Conservation (phyloP, 805 yeast genomes). For the Sporopachydermia lactativora region DNA sequence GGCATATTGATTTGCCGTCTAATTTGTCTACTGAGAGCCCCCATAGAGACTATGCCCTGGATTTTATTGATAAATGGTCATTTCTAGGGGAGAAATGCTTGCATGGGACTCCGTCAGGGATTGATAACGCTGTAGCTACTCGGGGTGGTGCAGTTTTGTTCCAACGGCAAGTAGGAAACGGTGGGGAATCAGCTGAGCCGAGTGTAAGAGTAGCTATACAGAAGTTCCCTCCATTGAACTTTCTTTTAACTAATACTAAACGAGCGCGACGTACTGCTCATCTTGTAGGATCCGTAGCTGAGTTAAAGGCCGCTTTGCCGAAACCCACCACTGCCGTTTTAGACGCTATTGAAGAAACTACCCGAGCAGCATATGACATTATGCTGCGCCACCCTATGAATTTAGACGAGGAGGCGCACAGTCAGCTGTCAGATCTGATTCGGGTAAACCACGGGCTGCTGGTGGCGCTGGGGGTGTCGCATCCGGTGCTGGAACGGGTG, state of each 20-base stretch:
- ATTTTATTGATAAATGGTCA: slow-evolving; percentile 75
- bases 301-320: slow-evolving; percentile 38
- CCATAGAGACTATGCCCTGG: slow-evolving; percentile 24
- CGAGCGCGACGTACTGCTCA: slow-evolving; percentile 82
- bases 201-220: slow-evolving; percentile 55
- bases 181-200: slow-evolving; percentile 29
- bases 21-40: slow-evolving; percentile 20
- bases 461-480: slow-evolving; percentile 81
- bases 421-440: slow-evolving; percentile 42
- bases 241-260: slow-evolving; percentile 71
- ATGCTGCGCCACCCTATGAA: slow-evolving; percentile 25
- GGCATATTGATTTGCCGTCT: slow-evolving; percentile 31
- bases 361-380: slow-evolving; percentile 56
- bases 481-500: slow-evolving; percentile 75
- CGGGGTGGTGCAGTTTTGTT: slow-evolving; percentile 92
- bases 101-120: slow-evolving; percentile 94
- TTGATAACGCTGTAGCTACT: slow-evolving; percentile 92
- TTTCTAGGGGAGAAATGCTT: slow-evolving; percentile 89
- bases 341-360: slow-evolving; percentile 62
- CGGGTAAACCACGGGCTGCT: slow-evolving; percentile 80
- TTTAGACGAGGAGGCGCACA: slow-evolving; percentile 3
- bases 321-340: slow-evolving; percentile 41
- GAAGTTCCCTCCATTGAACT: slow-evolving; percentile 56
- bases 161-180: slow-evolving; percentile 36
- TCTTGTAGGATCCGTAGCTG: slow-evolving; percentile 65